Base-by-base conservation (phyloP, 495 filamentous ascomycete genomes). In the Aspergillus incahuasiensis region DNA sequence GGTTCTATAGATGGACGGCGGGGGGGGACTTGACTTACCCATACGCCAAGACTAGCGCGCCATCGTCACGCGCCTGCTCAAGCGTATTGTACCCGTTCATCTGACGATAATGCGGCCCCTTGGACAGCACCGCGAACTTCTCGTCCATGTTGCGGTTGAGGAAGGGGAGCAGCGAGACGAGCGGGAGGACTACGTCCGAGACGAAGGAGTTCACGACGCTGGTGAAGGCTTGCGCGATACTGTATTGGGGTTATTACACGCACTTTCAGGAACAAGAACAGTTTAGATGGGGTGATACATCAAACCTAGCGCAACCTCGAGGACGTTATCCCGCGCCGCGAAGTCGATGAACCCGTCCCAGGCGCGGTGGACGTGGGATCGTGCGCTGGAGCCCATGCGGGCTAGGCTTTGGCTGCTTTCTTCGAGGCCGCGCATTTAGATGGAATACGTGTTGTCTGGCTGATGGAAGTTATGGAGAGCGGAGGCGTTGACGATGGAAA, bases 231-330 rank as follows among this genome's bases (percentile, higher is more conserved):
- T 84, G 79, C 11, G 86, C 88, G 39, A 90, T 73, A 54, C 86
- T 87, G 11, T 13, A 7, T 11, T 9, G 5, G 28, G 5, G 28
- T 30, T 9, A 30, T 5, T 30, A 30, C 28, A 30, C 5, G 5
- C 28, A 30, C 28, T 9, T 9, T 9, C 9, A 30, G 28, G 28
- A 9, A 9, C 9, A 9, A 30, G 9, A 30, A 30, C 5, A 5
- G 28, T 5, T 30, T 30, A 5, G 5, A 30, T 30, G 28, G 28
- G 32, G 32, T 11, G 32, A 9, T 59, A 87, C 84, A 90, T 89
- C 69, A 90, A 74, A 59, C 87, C 87, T 42, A 89, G 81, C 13
- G 87, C 87, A 41, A 90, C 85, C 64, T 89, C 84, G 22, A 90
- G 77, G 30, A 90, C 85, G 56, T 90, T 90, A 53, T 88, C 87